These are phyloP conservation scores for Bodo saltans DNA, from an alignment of 78 protist genomes.

Conservation along the genomic window DNA sequence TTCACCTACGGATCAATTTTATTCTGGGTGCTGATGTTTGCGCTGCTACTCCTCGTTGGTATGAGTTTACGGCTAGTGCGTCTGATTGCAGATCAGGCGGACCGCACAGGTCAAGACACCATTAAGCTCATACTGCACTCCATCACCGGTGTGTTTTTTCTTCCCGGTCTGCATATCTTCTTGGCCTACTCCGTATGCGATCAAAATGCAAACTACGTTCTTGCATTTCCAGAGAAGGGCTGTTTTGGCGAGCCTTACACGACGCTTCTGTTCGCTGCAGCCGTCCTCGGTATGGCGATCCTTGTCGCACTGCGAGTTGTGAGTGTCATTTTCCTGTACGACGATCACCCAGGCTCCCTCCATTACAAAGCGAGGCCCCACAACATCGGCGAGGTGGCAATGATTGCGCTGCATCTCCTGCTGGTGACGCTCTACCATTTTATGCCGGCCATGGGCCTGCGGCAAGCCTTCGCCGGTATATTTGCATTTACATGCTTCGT, in stretches of 20 bases:
- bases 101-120: neutral
- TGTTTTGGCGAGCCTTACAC: neutral
- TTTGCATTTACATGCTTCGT: neutral
- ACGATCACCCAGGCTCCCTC: neutral
- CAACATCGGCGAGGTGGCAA: neutral
- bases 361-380: neutral
- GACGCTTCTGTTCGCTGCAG: neutral
- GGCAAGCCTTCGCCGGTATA: constrained; percentile 11
- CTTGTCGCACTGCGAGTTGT: neutral
- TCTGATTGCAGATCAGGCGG: neutral
- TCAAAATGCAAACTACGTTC: neutral
- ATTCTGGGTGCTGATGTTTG: neutral
- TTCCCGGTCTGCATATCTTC: neutral
- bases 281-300: neutral
- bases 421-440: neutral
- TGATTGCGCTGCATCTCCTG: too few relatives aligned
- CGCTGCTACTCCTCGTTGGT: neutral
- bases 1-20: too few relatives aligned
- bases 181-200: constrained; percentile 10
- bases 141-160: neutral
- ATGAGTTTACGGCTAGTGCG: neutral
- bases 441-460: neutral
- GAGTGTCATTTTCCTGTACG: neutral
- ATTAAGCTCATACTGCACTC: neutral
- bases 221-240: neutral